Evolutionary conservation across 805 yeast genomes (phyloP).

Genomic region (Wickerhamiella bombiphila): DNA sequence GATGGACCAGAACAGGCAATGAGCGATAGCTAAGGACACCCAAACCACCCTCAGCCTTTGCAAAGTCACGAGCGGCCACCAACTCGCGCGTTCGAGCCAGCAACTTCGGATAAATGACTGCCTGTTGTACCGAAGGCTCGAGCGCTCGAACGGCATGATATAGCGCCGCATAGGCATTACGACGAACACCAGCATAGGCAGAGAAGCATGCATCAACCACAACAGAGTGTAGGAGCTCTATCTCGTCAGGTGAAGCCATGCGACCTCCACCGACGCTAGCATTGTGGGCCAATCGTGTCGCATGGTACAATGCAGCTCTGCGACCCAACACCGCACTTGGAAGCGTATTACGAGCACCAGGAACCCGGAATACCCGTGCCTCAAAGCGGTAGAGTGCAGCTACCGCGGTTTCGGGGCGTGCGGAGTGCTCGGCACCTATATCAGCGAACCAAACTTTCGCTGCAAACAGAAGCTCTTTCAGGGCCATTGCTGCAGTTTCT

Average conservation of each 20-base stretch:
- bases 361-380: constrained; percentile 44
- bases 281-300: constrained; percentile 55
- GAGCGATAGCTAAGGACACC: constrained; percentile 41
- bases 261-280: constrained; percentile 41
- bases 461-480: constrained; percentile 47
- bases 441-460: constrained; percentile 67
- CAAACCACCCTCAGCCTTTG: constrained; percentile 50
- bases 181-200: constrained; percentile 51
- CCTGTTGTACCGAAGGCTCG: constrained; percentile 40
- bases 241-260: constrained; percentile 52
- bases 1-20: constrained; percentile 36
- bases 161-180: constrained; percentile 53
- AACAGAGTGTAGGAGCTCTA: constrained; percentile 46
- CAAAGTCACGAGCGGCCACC: constrained; percentile 38
- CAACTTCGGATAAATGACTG: constrained; percentile 29
- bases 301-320: constrained; percentile 58
- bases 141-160: constrained; percentile 56
- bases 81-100: constrained; percentile 17
- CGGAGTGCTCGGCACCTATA: constrained; percentile 56
- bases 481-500: constrained; percentile 49
- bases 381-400: constrained; percentile 41
- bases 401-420: constrained; percentile 40
- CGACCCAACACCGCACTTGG: constrained; percentile 71
- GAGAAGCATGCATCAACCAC: constrained; percentile 47
- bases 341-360: constrained; percentile 46